These are phyloP conservation scores for Nepenthes alata DNA, from an alignment of 179 eudicot genomes.

Conservation along the genomic window DNA sequence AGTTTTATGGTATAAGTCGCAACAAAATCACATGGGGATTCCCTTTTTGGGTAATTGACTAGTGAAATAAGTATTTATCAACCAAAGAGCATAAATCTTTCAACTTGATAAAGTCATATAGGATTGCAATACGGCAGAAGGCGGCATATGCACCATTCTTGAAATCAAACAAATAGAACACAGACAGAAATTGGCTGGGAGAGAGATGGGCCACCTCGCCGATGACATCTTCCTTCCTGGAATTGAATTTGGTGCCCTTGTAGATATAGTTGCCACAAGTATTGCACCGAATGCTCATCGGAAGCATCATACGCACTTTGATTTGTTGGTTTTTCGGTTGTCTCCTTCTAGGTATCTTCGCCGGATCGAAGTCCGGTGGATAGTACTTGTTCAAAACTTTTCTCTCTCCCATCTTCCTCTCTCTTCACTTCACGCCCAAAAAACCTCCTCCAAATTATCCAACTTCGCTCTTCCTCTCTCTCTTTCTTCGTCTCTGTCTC, in stretches of 20 bases:
- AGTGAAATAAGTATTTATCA: too few species aligned
- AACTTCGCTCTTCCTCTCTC: too few species aligned
- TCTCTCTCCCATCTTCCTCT: conserved; percentile 60
- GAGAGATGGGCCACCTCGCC: conserved; percentile 47
- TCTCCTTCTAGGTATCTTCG: conserved; percentile 64
- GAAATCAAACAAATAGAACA: neutral
- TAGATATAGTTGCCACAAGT: conserved; percentile 89
- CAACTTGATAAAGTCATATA: too few species aligned
- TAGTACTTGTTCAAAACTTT: conserved; percentile 86
- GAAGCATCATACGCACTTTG: conserved; percentile 89
- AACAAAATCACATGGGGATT: too few species aligned
- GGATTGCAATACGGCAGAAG: too few species aligned
- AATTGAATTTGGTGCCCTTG: conserved; percentile 89
- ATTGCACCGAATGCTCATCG: conserved; percentile 79
- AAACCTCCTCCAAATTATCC: neutral
- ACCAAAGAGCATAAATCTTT: too few species aligned
- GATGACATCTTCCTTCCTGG: conserved; percentile 69
- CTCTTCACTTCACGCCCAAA: neutral
- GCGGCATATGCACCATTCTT: too few species aligned
- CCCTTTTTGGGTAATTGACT: too few species aligned
- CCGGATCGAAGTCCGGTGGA: conserved; percentile 96
- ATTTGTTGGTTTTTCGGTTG: conserved; percentile 80
- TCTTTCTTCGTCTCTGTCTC: too few species aligned
- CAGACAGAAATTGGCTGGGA: neutral
- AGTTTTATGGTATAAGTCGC: too few species aligned